A percentile compares a stretch with the other conserved stretches of the same genome.
phyloP scores from a whole-genome alignment of 2,329 filamentous ascomycete genomes.

The Colletotrichum neosansevieriae region DNA sequence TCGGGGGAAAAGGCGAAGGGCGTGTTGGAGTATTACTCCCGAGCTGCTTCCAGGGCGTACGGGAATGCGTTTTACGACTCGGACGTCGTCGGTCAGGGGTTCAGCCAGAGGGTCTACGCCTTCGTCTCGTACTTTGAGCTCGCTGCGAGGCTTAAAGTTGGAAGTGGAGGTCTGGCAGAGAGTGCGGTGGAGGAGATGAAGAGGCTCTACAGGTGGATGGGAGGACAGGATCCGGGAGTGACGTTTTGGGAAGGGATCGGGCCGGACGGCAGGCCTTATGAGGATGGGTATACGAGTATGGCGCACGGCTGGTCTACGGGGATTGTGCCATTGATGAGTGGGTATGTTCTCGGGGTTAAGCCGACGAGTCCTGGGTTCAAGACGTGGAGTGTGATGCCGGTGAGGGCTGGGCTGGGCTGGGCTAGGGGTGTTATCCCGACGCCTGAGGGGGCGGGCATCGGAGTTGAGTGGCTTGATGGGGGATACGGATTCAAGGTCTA shows the following conservation, averaged over 20 bases:
- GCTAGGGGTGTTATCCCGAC: conserved; percentile 59
- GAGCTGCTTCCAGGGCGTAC: conserved; percentile 52
- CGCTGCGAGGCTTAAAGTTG: conserved; percentile 58
- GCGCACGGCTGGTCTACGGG: conserved; percentile 66
- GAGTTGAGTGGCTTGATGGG: conserved; percentile 52
- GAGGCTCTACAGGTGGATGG: conserved; percentile 64
- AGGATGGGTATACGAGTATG: conserved; percentile 60
- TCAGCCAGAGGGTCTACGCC: conserved; percentile 61
- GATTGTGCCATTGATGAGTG: conserved; percentile 59
- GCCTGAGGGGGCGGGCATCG: conserved; percentile 50
- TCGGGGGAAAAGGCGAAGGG: conserved; percentile 48
- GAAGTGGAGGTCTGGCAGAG: conserved; percentile 40
- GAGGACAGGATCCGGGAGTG: conserved; percentile 56
- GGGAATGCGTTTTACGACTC: conserved; percentile 67
- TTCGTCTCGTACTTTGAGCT: conserved; percentile 67
- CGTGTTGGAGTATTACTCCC: conserved; percentile 55
- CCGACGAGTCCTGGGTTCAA: conserved; percentile 58
- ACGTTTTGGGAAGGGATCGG: conserved; percentile 67
- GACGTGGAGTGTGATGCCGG: conserved; percentile 55
- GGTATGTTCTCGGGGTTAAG: conserved; percentile 60
- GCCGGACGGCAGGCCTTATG: conserved; percentile 55
- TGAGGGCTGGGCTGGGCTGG: conserved; percentile 53
- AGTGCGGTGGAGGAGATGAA: conserved; percentile 59
- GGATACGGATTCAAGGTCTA: conserved; percentile 45
- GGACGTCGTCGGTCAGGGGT: conserved; percentile 51